Percentiles rank a stretch among this genome's conserved stretches.
phyloP scores from a whole-genome alignment of 768 basidiomycete species.

The Cystobasidium ongulense region DNA sequence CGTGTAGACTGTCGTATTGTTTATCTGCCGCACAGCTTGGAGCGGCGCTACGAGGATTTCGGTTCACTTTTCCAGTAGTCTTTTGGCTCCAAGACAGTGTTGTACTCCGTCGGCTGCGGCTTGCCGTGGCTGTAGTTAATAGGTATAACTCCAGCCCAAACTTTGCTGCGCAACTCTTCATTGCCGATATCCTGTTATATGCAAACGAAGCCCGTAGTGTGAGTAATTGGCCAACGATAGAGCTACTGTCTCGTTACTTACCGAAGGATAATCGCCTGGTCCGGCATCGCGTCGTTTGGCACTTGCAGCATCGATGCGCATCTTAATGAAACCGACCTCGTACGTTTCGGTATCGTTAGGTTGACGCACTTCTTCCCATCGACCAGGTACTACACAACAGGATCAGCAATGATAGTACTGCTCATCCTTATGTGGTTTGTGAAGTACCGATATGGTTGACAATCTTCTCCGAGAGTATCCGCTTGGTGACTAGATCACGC shows the following conservation, averaged over 20 bases:
- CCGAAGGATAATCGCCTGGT: conserved; percentile 4
- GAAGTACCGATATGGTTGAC: background rate
- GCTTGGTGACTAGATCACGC: background rate
- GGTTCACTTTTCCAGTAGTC: background rate
- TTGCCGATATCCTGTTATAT: conserved; percentile 6
- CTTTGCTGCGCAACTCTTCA: background rate
- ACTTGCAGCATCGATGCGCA: conserved; percentile 2
- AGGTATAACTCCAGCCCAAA: conserved; percentile 9
- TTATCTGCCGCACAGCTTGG: too few species aligned
- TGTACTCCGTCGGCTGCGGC: conserved; percentile 5
- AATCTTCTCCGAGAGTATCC: background rate
- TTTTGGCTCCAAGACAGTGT: background rate
- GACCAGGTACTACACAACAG: background rate
- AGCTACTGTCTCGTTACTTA: background rate
- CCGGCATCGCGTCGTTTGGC: background rate
- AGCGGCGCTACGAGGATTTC: background rate
- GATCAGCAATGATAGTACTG: background rate
- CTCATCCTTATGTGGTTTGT: background rate
- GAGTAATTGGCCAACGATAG: background rate
- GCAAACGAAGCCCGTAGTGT: background rate
- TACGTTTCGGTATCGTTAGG: background rate
- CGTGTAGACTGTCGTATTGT: too few species aligned
- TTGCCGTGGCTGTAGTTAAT: background rate
- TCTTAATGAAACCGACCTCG: conserved; percentile 20
- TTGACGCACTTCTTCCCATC: conserved; percentile 9